Conservation (phyloP, 2,329 filamentous ascomycete genomes). For the Verticillium longisporum region DNA sequence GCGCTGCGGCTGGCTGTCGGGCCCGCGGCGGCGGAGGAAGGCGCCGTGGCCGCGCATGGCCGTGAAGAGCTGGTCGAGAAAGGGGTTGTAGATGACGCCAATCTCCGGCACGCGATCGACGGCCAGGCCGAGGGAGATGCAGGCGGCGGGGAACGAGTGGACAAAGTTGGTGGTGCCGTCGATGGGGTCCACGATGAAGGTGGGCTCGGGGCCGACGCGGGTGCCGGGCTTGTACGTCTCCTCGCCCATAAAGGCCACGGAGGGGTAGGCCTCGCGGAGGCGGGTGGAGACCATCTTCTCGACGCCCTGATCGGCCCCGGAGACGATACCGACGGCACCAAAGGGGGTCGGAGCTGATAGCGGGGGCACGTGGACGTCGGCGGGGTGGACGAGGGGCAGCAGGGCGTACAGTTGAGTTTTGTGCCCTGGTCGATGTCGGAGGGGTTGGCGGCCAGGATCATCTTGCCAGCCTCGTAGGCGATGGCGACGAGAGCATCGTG, state of each 20-base stretch:
- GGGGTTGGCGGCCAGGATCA: conserved; percentile 57
- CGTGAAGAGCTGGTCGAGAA: conserved; percentile 61
- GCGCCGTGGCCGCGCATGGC: conserved; percentile 63
- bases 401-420: conserved; percentile 55
- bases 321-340: conserved; percentile 61
- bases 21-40: conserved; percentile 39
- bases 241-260: conserved; percentile 63
- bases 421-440: conserved; percentile 49
- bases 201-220: conserved; percentile 57
- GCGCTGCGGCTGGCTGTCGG: conserved; percentile 27
- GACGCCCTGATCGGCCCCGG: conserved; percentile 60
- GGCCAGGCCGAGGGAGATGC: conserved; percentile 69
- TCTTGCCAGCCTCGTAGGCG: conserved; percentile 56
- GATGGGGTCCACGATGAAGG: conserved; percentile 77
- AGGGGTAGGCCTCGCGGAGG: conserved; percentile 46
- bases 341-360: neutral
- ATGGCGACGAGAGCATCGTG: conserved; percentile 54
- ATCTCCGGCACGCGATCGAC: conserved; percentile 55
- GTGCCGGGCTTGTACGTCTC: conserved; percentile 68
- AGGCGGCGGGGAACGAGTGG: conserved; percentile 67
- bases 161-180: conserved; percentile 81
- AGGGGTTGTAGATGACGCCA: conserved; percentile 77
- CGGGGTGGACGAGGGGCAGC: neutral
- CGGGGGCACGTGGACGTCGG: neutral
- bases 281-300: conserved; percentile 53